phyloP scores from a whole-genome alignment of 805 yeast genomes.

The Hyphopichia homilentoma region DNA sequence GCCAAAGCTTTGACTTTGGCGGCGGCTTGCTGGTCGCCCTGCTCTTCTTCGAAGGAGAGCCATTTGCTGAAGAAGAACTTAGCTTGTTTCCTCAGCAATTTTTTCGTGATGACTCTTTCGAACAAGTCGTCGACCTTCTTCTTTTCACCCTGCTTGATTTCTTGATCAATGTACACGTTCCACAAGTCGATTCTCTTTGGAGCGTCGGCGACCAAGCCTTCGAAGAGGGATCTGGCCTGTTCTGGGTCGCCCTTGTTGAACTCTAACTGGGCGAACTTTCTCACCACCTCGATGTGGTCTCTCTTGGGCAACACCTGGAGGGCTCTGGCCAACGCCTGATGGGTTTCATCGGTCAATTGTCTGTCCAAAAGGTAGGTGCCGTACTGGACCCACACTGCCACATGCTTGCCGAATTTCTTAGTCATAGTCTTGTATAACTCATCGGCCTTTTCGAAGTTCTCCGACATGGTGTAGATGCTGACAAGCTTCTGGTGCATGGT shows the following conservation, averaged over 20 bases:
- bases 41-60: constrained; percentile 73
- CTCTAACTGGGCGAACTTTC: constrained; percentile 87
- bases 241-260: constrained; percentile 85
- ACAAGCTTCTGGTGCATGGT: constrained; percentile 77
- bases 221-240: constrained; percentile 91
- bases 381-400: constrained; percentile 76
- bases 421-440: constrained; percentile 60
- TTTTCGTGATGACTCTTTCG: constrained; percentile 69
- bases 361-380: constrained; percentile 71
- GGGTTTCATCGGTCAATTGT: constrained; percentile 56
- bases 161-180: constrained; percentile 95
- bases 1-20: constrained; percentile 92
- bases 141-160: constrained; percentile 62
- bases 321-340: constrained; percentile 69
- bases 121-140: constrained; percentile 75
- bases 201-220: constrained; percentile 84
- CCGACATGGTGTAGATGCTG: constrained; percentile 70
- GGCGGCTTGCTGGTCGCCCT: constrained; percentile 62
- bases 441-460: constrained; percentile 68
- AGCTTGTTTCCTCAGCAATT: constrained; percentile 82
- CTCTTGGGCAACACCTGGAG: constrained; percentile 67
- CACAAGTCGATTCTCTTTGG: constrained; percentile 91
- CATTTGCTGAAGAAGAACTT: constrained; percentile 92
- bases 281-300: constrained; percentile 73
- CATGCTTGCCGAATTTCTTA: constrained; percentile 72